Base-by-base conservation (phyloP, 805 yeast species). In the Sungouiella thailandica region DNA sequence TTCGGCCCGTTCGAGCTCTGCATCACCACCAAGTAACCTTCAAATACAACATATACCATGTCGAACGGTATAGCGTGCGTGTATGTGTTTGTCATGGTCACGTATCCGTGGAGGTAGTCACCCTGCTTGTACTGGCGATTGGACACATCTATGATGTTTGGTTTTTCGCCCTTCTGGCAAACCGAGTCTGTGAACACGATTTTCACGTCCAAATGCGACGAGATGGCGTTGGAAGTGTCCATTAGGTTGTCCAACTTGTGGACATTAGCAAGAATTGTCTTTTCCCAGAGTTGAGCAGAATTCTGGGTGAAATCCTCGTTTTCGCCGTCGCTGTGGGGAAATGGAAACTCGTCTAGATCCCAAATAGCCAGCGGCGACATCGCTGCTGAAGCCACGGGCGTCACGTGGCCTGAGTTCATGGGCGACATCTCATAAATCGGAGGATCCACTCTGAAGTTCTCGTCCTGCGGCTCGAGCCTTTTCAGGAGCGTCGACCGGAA, bases 231-330 rank as follows among this genome's bases (percentile, higher is more conserved):
- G 35, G 36, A 28, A 17, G 37, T 36, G 10, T 49, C 49, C 23
- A 53, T 40, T 31, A 67, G 43, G 43, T 62, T 62, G 16, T 60
- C 60, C 17, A 67, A 45, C 37, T 53, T 57, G 44, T 67, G 68
- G 2, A 59, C 66, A 38, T 67, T 65, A 24, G 69, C 70, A 7
- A 67, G 49, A 9, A 67, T 62, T 6, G 70, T 65, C 31, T 61
- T 58, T 39, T 65, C 63, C 65, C 68, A 63, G 32, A 32, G 36
- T 24, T 41, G 53, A 14, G 37, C 40, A 5, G 41, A 36, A 29
- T 40, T 35, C 28, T 43, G 44, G 20, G 29, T 47, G 25, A 38
- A 38, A 1, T 40, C 34, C 25, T 36, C 39, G 25, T 37, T 22
- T 7, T 36, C 37, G n/a, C 29, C 34, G 23, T 37, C 36, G 16